A percentile compares a stretch with the other conserved stretches of the same genome.
Conservation (phyloP, 495 filamentous ascomycete genomes). For the Hypoxylon cercidicola region DNA sequence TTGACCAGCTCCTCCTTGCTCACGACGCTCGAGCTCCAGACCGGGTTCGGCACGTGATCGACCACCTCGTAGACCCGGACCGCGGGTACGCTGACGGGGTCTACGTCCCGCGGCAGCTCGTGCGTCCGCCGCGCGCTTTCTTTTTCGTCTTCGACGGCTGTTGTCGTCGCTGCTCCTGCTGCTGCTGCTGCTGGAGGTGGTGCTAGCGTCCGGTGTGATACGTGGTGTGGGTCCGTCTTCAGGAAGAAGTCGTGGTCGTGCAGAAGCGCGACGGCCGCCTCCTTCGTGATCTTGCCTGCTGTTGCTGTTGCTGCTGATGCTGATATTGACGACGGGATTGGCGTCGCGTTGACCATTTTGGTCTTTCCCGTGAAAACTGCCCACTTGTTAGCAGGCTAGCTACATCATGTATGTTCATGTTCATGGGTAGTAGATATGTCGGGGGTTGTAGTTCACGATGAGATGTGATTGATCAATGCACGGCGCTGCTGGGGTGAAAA, state of each 20-base stretch:
- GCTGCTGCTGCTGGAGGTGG: not conserved
- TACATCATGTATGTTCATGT: not conserved
- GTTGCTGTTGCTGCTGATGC: slow-evolving; percentile 19
- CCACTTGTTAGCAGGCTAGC: slow-evolving; percentile 1
- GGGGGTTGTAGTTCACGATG: not conserved
- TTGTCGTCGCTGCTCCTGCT: slow-evolving; percentile 13
- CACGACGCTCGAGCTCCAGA: slow-evolving; percentile 60
- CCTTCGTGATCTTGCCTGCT: slow-evolving; percentile 55
- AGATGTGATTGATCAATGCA: not conserved
- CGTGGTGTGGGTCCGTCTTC: slow-evolving; percentile 54
- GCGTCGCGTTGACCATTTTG: slow-evolving; percentile 64
- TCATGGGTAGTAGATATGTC: not conserved
- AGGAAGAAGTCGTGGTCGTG: slow-evolving; percentile 66
- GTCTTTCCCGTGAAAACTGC: slow-evolving; percentile 54
- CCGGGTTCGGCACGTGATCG: slow-evolving; percentile 46
- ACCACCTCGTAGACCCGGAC: slow-evolving; percentile 46
- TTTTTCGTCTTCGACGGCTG: too few relatives aligned
- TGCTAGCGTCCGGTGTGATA: slow-evolving; percentile 47
- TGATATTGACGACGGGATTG: slow-evolving; percentile 56
- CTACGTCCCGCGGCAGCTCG: slow-evolving; percentile 50
- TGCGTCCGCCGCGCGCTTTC: slow-evolving; percentile 44
- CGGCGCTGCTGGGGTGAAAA: slow-evolving; percentile 8
- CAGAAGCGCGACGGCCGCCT: slow-evolving; percentile 68
- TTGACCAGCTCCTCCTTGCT: slow-evolving; percentile 59
- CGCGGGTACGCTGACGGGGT: slow-evolving; percentile 21